phyloP scores from a whole-genome alignment of 1,284 basidiomycete genomes.

The Wallemia hederae region DNA sequence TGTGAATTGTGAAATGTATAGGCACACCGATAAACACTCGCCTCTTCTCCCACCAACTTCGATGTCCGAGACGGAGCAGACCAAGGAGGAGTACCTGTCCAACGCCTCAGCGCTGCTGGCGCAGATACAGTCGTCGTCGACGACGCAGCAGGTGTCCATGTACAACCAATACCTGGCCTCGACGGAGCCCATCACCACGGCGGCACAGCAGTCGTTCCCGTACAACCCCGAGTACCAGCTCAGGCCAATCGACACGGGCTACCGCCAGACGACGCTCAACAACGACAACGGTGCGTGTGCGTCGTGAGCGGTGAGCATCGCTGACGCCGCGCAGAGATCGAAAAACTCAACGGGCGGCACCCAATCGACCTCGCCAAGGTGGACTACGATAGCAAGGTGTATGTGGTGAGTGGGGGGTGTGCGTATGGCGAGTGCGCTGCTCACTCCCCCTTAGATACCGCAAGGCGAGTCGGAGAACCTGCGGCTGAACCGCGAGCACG shows the following conservation, averaged over 20 bases:
- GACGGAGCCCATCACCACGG: background rate
- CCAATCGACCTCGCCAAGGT: background rate
- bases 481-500: background rate
- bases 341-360: background rate
- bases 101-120: background rate
- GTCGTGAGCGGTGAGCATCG: background rate
- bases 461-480: background rate
- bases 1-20: no score
- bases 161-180: background rate
- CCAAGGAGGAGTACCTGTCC: background rate
- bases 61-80: background rate
- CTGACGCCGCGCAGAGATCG: background rate
- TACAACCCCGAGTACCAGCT: background rate
- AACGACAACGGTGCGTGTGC: background rate
- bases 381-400: background rate
- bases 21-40: no score
- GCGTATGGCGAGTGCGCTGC: background rate
- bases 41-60: no score
- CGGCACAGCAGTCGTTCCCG: background rate
- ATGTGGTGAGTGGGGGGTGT: background rate
- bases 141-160: background rate
- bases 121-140: background rate
- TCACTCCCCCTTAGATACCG: background rate
- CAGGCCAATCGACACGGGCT: background rate
- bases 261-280: background rate